Base-by-base conservation (phyloP, 306 rosid species). In the Medicago arabica region DNA sequence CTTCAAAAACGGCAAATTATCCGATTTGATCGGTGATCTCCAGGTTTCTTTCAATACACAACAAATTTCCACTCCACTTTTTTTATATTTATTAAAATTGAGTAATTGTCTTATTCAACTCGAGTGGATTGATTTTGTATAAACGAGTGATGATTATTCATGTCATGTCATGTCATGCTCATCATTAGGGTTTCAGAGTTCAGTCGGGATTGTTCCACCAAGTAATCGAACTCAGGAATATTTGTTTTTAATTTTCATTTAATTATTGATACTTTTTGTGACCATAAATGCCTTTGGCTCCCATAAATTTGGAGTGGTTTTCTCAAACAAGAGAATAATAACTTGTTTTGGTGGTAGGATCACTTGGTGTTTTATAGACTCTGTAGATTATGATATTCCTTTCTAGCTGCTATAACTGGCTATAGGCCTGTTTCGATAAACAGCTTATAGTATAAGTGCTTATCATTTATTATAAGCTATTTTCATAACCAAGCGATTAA, bases 61-160 rank as follows among this genome's bases (percentile, higher is more conserved):
- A 34, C 38, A 34, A 34, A 34, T 34, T 34, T 34, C 38, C 38
- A 34, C 31, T 5, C 38, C 7, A 34, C 38, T 34, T 34, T 34
- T 3, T 28, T 28, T 28, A 3, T 28, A 28, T 28, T 3, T 28
- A 28, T 28, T 28, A 28, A 28, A 28, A 3, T 28, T 28, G 2
- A 28, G 38, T 34, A 34, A 34, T 34, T 34, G 7, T 34, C 1
- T 34, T 34, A 61, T 61, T 80, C 67, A 59, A 76, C 77, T 51
- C 55, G 64, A 23, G 67, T 67, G 46, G 63, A 25, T 73, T 68
- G 63, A 25, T 73, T 68, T 23, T 74, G 34, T 53, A 18, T 58
- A 16, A 8, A 43, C n/a, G 47, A 60, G 59, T 64, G 43, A 44
- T 53, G 8, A 14, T 71, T 8, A 14, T 71, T 16, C 15, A 54